Evolutionary conservation across 129 eudicot species (phyloP), one percentile per base, ranked within the genome.

Genomic region (Silybum marianum): DNA sequence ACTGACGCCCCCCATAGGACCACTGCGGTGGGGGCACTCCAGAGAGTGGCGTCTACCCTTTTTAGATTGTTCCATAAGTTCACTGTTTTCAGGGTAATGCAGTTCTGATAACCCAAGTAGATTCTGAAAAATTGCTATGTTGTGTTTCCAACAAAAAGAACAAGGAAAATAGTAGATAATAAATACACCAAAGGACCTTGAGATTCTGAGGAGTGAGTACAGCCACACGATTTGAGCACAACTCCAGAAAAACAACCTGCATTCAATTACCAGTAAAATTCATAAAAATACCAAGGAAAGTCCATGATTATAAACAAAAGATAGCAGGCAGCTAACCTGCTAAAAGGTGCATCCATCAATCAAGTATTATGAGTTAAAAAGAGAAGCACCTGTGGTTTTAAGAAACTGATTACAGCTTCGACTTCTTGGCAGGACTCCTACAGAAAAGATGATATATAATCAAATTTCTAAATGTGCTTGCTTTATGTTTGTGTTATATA

Each of bases 381-480:
- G 75, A 77, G 72, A 84, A 67, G 80, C 73, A 96, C 99, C 99
- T 96, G 87, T 70, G 99, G 99, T 92, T 96, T 87, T 84, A 96
- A 80, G 85, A 72, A 87, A 84, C 86, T 84, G 71, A 96, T 91
- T 32, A 96, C 97, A 74, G 98, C 97, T 86, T 93, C 89, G 74
- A 96, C 99, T 90, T 96, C 97, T 63, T 86, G 82, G 88, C 99
- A 96, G 65, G 99, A 96, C 75, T 96, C 99, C 99, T 96, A 85
- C 75, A 76, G 19, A 81, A 81, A 77, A 69, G 44, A 77, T 24
- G 23, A 76, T 9, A 6, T 40, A 62, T 44, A 10, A 30, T 62
- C 62, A 74, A 66, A 80, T 21, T 34, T 58, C 69, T 63, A 82
- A 38, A 46, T 9, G 62, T 68, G 28, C 25, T 48, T 68, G 54